These are phyloP conservation scores for Hypoxylon sp. DNA, from an alignment of 2,329 filamentous ascomycete species.

Conservation along the genomic window DNA sequence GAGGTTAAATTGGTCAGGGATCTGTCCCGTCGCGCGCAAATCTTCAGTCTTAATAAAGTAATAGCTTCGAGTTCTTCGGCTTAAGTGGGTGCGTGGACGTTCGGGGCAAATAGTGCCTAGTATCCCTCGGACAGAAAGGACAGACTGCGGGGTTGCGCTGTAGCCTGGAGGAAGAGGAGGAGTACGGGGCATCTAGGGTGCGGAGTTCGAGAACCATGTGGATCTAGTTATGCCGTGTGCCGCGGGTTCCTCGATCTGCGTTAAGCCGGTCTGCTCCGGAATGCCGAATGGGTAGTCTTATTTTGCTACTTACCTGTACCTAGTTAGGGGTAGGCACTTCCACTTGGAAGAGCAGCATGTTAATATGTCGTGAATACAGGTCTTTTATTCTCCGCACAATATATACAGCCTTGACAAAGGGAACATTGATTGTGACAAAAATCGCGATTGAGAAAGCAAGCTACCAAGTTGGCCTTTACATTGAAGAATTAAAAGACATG, in stretches of 20 bases:
- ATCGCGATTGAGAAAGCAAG: not conserved
- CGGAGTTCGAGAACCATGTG: slow-evolving; percentile 23
- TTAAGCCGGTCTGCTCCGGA: slow-evolving; percentile 4
- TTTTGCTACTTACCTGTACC: not conserved
- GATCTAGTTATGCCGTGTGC: slow-evolving; percentile 15
- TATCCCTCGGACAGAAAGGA: slow-evolving; percentile 14
- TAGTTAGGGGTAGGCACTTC: no score
- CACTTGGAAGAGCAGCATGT: no score
- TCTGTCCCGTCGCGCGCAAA: not conserved
- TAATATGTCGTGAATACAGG: no score
- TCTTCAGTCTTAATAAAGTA: slow-evolving; percentile 10
- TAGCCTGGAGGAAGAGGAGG: slow-evolving; percentile 7
- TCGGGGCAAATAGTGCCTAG: slow-evolving; percentile 32
- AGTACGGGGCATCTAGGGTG: slow-evolving; percentile 14
- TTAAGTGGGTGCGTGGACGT: slow-evolving; percentile 14
- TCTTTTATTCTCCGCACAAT: not conserved
- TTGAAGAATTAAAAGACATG: not conserved
- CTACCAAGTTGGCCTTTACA: not conserved
- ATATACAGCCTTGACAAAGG: not conserved
- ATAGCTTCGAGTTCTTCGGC: slow-evolving; percentile 19
- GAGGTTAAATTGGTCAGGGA: not conserved
- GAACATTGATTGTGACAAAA: not conserved
- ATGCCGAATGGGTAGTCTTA: not conserved
- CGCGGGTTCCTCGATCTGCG: slow-evolving; percentile 4
- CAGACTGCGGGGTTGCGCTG: slow-evolving; percentile 31